Evolutionary conservation across 768 basidiomycete species (phyloP).

Genomic region (Lactifluus rugatus): DNA sequence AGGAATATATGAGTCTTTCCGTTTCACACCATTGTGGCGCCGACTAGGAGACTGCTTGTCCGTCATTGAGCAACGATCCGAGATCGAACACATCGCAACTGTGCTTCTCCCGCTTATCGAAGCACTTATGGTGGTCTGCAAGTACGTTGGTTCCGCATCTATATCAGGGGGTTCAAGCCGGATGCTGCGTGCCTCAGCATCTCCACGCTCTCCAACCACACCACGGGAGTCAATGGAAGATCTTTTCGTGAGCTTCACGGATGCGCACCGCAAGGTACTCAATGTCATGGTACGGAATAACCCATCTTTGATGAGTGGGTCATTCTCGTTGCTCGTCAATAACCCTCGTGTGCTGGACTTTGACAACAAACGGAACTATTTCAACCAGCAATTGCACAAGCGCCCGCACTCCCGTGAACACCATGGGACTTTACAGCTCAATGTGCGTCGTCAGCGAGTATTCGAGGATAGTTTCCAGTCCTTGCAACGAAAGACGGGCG

Average conservation of each 20-base stretch:
- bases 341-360: conserved; percentile 97
- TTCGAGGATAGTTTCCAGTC: conserved; percentile 97
- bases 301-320: conserved; percentile 95
- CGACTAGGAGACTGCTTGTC: conserved; percentile 83
- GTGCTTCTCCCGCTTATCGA: conserved; percentile 93
- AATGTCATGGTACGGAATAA: conserved; percentile 99
- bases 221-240: conserved; percentile 78
- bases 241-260: conserved; percentile 88
- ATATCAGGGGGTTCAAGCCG: conserved; percentile 37
- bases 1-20: conserved; percentile 84
- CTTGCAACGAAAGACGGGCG: conserved; percentile 81
- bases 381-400: conserved; percentile 83
- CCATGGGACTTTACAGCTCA: conserved; percentile 74
- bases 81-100: conserved; percentile 81
- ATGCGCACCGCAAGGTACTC: conserved; percentile 84
- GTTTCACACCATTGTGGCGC: conserved; percentile 81
- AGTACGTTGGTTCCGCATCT: conserved; percentile 72
- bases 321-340: conserved; percentile 91
- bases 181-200: conserved; percentile 50
- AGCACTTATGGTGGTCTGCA: conserved; percentile 96
- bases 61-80: conserved; percentile 68
- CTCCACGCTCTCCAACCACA: conserved; percentile 56
- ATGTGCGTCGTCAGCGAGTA: conserved; percentile 81
- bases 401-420: conserved; percentile 74
- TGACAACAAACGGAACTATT: conserved; percentile 98